A percentile compares a stretch with the other conserved stretches of the same genome.
Conservation (phyloP, 2,329 filamentous ascomycete species). For the Pyricularia pennisetigena region DNA sequence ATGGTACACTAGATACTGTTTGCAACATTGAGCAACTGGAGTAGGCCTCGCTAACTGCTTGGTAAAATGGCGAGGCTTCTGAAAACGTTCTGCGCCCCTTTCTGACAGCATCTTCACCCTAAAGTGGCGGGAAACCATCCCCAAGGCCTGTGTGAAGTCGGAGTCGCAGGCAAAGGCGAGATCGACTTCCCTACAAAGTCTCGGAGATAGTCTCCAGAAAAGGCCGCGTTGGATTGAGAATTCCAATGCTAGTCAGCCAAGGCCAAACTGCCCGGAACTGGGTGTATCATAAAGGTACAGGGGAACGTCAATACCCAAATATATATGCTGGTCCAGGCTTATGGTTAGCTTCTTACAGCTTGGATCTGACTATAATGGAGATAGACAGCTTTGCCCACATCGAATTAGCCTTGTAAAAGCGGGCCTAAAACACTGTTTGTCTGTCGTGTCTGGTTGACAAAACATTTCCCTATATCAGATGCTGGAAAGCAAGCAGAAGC, state of each 20-base stretch:
- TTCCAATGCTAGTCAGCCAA: neutral
- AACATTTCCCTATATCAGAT: too few species aligned
- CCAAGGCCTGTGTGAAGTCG: neutral
- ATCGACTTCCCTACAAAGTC: neutral
- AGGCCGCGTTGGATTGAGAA: neutral
- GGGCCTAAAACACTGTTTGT: too few species aligned
- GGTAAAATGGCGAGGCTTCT: neutral
- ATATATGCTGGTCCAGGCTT: too few species aligned
- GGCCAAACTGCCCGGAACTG: neutral
- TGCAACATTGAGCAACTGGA: neutral
- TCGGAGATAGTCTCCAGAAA: neutral
- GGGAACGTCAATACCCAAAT: neutral
- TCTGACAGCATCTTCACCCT: neutral
- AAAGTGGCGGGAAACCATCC: neutral
- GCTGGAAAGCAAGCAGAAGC: too few species aligned
- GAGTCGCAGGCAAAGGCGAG: neutral
- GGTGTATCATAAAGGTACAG: neutral
- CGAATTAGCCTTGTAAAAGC: too few species aligned
- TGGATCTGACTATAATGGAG: too few species aligned
- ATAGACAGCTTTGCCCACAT: too few species aligned
- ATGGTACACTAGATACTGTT: neutral
- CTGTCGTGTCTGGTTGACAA: too few species aligned
- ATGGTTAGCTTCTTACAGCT: too few species aligned
- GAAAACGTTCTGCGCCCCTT: neutral
- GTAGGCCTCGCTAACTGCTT: neutral